Conservation (phyloP, 2,329 filamentous ascomycete species). For the Pyrenophora tritici-repentis region DNA sequence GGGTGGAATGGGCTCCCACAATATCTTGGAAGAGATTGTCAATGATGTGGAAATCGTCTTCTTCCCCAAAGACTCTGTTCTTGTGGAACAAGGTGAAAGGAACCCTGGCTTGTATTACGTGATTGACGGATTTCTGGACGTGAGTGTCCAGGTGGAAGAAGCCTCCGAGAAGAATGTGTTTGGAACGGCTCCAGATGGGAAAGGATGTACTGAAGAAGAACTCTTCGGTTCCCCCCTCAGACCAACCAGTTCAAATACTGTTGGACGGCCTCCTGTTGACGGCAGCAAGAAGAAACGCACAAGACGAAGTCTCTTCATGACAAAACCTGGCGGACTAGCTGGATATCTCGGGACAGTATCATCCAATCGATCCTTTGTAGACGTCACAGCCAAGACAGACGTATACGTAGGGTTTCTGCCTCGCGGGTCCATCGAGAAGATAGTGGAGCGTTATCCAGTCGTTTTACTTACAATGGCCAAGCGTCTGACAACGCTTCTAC, state of each 20-base stretch:
- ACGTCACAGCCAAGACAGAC: slow-evolving; percentile 96
- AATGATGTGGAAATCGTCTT: slow-evolving; percentile 97
- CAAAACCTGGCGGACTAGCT: slow-evolving; percentile 91
- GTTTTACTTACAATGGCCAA: slow-evolving; percentile 96
- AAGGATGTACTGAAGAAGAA: slow-evolving; percentile 45
- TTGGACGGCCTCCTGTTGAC: slow-evolving; percentile 33
- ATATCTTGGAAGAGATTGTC: slow-evolving; percentile 77
- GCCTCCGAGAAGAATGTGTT: slow-evolving; percentile 52
- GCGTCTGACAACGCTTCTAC: slow-evolving; percentile 84
- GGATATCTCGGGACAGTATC: slow-evolving; percentile 95
- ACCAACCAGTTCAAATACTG: slow-evolving; percentile 32
- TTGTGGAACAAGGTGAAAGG: slow-evolving; percentile 96
- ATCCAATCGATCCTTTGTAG: slow-evolving; percentile 93
- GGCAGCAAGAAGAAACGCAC: slow-evolving; percentile 55
- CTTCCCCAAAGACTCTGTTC: slow-evolving; percentile 90
- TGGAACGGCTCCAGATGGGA: slow-evolving; percentile 47
- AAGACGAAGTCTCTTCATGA: slow-evolving; percentile 79
- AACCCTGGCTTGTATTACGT: slow-evolving; percentile 97
- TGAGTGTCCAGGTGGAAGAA: slow-evolving; percentile 79
- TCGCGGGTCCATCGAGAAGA: slow-evolving; percentile 80
- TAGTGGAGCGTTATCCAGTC: slow-evolving; percentile 90
- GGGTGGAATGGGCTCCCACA: slow-evolving; percentile 65
- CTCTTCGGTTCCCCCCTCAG: slow-evolving; percentile 38
- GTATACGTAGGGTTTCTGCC: slow-evolving; percentile 97
- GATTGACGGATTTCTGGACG: slow-evolving; percentile 93